Conservation (phyloP, 495 filamentous ascomycete species). For the Parachaetomium inaequale region DNA sequence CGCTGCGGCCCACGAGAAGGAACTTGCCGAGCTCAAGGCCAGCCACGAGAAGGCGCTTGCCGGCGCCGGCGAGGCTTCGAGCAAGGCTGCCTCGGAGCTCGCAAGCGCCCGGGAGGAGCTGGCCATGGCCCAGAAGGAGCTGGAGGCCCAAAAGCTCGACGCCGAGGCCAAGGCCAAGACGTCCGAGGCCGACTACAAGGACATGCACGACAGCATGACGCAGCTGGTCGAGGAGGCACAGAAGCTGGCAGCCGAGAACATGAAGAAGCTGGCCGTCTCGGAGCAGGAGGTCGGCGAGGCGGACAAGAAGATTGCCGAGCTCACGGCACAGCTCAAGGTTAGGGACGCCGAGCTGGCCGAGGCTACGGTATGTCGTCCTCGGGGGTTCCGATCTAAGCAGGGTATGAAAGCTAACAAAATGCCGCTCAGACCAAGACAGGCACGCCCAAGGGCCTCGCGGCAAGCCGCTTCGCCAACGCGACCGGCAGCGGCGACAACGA, state of each 20-base stretch:
- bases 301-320: slow-evolving; percentile 44
- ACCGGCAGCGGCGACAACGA: slow-evolving; percentile 22
- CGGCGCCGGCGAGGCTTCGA: slow-evolving; percentile 27
- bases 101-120: slow-evolving; percentile 37
- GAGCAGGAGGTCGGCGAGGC: slow-evolving; percentile 23
- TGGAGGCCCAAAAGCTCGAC: slow-evolving; percentile 44
- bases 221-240: slow-evolving; percentile 49
- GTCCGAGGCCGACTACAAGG: slow-evolving; percentile 51
- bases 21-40: slow-evolving; percentile 32
- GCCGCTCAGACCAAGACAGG: slow-evolving; percentile 31
- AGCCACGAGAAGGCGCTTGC: slow-evolving; percentile 36
- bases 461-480: slow-evolving; percentile 43
- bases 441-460: slow-evolving; percentile 40
- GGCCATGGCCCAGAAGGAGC: slow-evolving; percentile 41
- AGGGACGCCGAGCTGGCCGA: slow-evolving; percentile 55
- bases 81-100: slow-evolving; percentile 36
- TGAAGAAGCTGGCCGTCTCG: slow-evolving; percentile 30
- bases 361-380: slow-evolving; percentile 44
- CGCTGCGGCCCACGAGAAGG: slow-evolving; percentile 23
- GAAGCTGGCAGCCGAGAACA: slow-evolving; percentile 35
- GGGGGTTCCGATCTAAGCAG: not conserved
- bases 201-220: slow-evolving; percentile 54
- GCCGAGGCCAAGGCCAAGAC: slow-evolving; percentile 44
- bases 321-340: slow-evolving; percentile 46
- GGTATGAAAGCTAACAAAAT: not conserved